Evolutionary conservation across 169 alveolate species (phyloP).

Genomic region (Fabrea salina): DNA sequence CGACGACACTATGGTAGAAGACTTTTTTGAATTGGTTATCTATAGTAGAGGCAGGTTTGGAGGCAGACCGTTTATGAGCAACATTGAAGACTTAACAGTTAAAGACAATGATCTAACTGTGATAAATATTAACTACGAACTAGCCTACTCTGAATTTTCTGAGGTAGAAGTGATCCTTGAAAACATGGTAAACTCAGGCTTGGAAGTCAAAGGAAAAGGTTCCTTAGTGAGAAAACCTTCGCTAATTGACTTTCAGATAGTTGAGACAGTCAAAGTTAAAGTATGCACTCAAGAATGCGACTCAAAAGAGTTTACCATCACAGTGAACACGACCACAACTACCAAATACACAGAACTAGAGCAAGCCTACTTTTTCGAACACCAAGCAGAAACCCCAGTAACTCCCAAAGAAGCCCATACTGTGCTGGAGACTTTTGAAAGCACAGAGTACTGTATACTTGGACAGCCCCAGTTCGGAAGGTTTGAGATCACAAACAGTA

Average conservation of each 20-base stretch:
- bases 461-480: no score
- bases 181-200: not conserved
- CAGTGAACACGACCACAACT: not conserved
- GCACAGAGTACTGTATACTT: no score
- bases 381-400: constrained; percentile 3
- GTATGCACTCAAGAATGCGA: not conserved
- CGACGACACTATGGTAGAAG: no score
- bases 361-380: no score
- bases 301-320: not conserved
- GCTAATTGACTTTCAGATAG: not conserved
- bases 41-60: not conserved
- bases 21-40: not conserved
- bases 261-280: not conserved
- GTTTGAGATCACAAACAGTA: no score
- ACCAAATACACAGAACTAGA: no score
- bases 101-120: not conserved
- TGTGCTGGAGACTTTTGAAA: no score
- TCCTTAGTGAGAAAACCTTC: not conserved
- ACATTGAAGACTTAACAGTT: not conserved
- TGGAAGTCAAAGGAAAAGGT: not conserved
- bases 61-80: not conserved
- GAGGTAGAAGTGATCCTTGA: not conserved
- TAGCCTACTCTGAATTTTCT: not conserved
- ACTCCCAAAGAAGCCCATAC: not conserved
- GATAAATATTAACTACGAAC: not conserved